phyloP scores from a whole-genome alignment of 805 yeast genomes.

The Cyberlindnera maritima region DNA sequence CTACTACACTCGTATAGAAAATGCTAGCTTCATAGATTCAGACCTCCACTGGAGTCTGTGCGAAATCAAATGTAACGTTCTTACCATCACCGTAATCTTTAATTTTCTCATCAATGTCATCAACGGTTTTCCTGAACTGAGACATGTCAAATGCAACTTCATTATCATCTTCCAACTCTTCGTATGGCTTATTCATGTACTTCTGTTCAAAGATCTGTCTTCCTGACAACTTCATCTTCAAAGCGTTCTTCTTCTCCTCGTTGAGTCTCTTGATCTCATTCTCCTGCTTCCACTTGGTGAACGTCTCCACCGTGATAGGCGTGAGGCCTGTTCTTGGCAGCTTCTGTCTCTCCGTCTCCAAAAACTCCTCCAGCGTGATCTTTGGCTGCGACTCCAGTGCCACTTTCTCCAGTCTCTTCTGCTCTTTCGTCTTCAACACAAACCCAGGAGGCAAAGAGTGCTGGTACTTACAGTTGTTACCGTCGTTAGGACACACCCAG shows the following conservation, averaged over 20 bases:
- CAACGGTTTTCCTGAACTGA: constrained; percentile 38
- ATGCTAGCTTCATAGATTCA: too few species aligned
- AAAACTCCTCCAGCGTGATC: constrained; percentile 92
- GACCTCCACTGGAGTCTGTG: constrained; percentile 7
- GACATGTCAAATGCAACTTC: constrained; percentile 41
- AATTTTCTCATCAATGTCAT: constrained; percentile 34
- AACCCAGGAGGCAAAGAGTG: constrained; percentile 97
- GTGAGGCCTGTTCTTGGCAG: constrained; percentile 72
- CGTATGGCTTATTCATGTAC: constrained; percentile 54
- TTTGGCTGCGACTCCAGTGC: constrained; percentile 83
- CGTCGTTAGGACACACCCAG: constrained; percentile 96
- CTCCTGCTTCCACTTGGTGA: constrained; percentile 77
- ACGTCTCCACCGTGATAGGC: constrained; percentile 81
- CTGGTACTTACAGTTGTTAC: constrained; percentile 87
- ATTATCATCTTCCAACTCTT: constrained; percentile 39
- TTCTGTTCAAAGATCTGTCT: constrained; percentile 64
- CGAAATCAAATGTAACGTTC: constrained; percentile 37
- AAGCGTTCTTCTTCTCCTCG: constrained; percentile 38
- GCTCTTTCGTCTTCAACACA: constrained; percentile 95
- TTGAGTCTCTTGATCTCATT: constrained; percentile 58
- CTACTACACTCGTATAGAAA: too few species aligned
- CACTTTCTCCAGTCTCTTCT: constrained; percentile 81
- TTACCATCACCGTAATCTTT: constrained; percentile 42
- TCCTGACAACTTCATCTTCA: constrained; percentile 51
- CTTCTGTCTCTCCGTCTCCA: constrained; percentile 88